A percentile compares a stretch with the other conserved stretches of the same genome.
Evolutionary conservation across 306 rosid species (phyloP).

Genomic region (Cicer bijugum): DNA sequence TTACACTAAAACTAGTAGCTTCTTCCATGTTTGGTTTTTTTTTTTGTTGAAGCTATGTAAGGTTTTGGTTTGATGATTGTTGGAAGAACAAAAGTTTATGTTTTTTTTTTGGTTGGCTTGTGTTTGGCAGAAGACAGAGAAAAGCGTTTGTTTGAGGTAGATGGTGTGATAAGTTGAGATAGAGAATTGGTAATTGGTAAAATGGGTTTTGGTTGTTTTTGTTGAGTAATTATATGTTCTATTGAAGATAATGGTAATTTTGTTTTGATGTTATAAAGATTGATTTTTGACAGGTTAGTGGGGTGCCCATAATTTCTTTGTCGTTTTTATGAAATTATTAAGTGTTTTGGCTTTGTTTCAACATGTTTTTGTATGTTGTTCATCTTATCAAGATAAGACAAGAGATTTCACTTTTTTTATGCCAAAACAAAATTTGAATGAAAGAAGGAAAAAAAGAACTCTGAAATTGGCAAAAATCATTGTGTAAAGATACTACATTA

Average conservation of each 20-base stretch:
- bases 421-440: constrained; percentile 32
- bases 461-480: constrained; percentile 13
- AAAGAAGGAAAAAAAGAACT: constrained; percentile 11
- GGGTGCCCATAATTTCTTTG: constrained; percentile 52
- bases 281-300: constrained; percentile 42
- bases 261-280: constrained; percentile 33
- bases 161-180: constrained; percentile 37
- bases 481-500: background rate
- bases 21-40: constrained; percentile 57
- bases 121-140: constrained; percentile 38
- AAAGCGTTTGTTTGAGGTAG: constrained; percentile 41
- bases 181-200: constrained; percentile 42
- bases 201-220: constrained; percentile 26
- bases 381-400: constrained; percentile 36
- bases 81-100: constrained; percentile 24
- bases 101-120: constrained; percentile 11
- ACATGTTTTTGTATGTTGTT: constrained; percentile 27
- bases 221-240: background rate
- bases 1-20: constrained; percentile 46
- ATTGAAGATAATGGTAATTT: constrained; percentile 51
- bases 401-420: constrained; percentile 12
- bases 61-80: constrained; percentile 26
- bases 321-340: constrained; percentile 49
- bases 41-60: constrained; percentile 39
- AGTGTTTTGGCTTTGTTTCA: constrained; percentile 34